These are phyloP conservation scores for Ophiocordyceps camponoti-floridani DNA, from an alignment of 2,329 filamentous ascomycete species.

Conservation along the genomic window DNA sequence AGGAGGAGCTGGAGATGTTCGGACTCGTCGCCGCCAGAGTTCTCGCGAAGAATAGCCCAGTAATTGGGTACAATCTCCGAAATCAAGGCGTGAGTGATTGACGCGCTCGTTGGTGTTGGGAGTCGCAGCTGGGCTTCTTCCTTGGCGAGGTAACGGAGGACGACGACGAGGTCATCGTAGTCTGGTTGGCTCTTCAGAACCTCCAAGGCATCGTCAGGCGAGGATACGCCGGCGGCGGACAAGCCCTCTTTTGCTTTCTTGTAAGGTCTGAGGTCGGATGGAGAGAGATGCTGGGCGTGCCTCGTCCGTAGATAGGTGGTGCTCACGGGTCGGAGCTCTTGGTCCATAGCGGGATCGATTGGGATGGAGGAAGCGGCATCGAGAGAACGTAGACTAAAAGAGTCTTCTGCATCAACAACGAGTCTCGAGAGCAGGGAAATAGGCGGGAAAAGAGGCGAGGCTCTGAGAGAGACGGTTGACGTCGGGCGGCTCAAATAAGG, in stretches of 20 bases:
- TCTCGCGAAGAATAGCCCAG: constrained; percentile 47
- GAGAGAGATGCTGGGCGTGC: constrained; percentile 16
- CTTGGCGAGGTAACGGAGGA: constrained; percentile 31
- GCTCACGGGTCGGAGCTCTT: constrained; percentile 34
- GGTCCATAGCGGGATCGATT: constrained; percentile 27
- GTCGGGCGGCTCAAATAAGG: background rate
- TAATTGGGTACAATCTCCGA: constrained; percentile 64
- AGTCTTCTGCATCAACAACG: too few species aligned
- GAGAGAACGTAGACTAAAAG: background rate
- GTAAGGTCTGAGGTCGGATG: constrained; percentile 16
- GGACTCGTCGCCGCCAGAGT: constrained; percentile 8
- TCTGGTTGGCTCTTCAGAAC: constrained; percentile 44
- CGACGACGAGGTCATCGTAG: constrained; percentile 32
- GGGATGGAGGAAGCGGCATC: background rate
- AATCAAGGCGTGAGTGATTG: constrained; percentile 59
- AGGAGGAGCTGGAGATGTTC: constrained; percentile 29
- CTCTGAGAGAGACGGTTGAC: background rate
- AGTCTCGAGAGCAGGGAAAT: background rate
- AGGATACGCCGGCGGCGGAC: constrained; percentile 7
- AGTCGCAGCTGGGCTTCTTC: constrained; percentile 9
- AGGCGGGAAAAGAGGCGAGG: background rate
- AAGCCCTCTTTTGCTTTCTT: constrained; percentile 1
- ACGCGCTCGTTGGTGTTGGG: constrained; percentile 51
- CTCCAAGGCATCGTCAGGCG: constrained; percentile 35
- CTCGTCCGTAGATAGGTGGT: constrained; percentile 26